These are phyloP conservation scores for Ceratocystis variospora DNA, from an alignment of 2,329 filamentous ascomycete genomes.

Conservation along the genomic window DNA sequence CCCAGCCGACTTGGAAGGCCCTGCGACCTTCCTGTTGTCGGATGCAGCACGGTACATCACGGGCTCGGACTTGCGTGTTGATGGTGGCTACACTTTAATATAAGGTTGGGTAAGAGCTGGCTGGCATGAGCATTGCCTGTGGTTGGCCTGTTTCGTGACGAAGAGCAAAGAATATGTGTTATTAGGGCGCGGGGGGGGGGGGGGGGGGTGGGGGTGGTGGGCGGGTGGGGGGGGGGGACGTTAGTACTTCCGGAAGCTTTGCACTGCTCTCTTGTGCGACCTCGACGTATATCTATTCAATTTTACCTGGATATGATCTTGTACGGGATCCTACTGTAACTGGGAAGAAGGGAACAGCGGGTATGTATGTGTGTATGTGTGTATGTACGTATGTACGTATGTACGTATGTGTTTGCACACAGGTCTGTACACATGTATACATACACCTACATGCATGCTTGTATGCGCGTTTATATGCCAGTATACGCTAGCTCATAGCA, in stretches of 20 bases:
- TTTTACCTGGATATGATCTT: background rate
- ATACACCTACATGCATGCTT: background rate
- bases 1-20: slow-evolving; percentile 85
- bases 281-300: background rate
- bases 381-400: background rate
- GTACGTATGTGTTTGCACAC: background rate
- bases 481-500: background rate
- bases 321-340: slow-evolving; percentile 2
- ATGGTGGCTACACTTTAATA: slow-evolving; percentile 69
- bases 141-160: background rate
- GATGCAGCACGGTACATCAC: slow-evolving; percentile 61
- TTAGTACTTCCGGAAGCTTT: background rate
- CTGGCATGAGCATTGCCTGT: background rate
- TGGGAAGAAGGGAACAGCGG: background rate
- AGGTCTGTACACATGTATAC: background rate
- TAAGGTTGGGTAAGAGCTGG: background rate
- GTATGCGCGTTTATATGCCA: background rate
- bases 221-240: no score
- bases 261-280: background rate
- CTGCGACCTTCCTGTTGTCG: slow-evolving; percentile 72
- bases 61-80: slow-evolving; percentile 65
- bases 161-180: background rate
- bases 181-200: background rate
- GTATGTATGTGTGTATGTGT: background rate
- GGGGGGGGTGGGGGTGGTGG: no score